A percentile compares a stretch with the other conserved stretches of the same genome.
Conservation (phyloP, 306 rosid species). For the Quercus gilva region DNA sequence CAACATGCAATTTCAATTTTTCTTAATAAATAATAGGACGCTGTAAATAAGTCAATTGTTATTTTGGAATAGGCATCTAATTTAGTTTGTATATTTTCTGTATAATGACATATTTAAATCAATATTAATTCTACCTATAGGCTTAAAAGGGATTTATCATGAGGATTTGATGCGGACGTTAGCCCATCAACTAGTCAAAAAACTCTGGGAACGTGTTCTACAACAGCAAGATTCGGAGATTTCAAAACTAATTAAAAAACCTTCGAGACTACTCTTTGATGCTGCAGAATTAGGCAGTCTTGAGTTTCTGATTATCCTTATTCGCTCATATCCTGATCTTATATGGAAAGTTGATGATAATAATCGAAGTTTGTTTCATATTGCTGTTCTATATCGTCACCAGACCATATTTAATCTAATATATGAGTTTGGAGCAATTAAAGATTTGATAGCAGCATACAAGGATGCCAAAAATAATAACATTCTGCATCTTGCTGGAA, state of each 20-base stretch:
- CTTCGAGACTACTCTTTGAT: conserved; percentile 15
- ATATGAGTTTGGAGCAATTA: conserved; percentile 20
- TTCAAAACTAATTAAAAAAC: neutral
- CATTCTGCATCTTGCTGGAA: conserved; percentile 22
- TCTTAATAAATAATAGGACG: too few relatives aligned
- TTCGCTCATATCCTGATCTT: conserved; percentile 11
- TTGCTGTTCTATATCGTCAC: conserved; percentile 17
- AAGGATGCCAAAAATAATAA: neutral
- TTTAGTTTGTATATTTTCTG: too few relatives aligned
- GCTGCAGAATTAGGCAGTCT: conserved; percentile 25
- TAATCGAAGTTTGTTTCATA: conserved; percentile 14
- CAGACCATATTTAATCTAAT: conserved; percentile 12
- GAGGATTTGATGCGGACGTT: neutral
- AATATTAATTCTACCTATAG: too few relatives aligned
- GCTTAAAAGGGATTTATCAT: neutral
- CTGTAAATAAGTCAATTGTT: too few relatives aligned
- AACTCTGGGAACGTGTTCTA: conserved; percentile 13
- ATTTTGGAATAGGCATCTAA: too few relatives aligned
- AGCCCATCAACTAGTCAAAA: conserved; percentile 10
- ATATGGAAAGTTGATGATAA: conserved; percentile 14
- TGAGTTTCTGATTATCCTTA: conserved; percentile 26
- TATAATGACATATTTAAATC: too few relatives aligned
- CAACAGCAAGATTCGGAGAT: neutral
- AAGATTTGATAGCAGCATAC: conserved; percentile 10
- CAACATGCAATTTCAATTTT: too few relatives aligned